phyloP scores from a whole-genome alignment of 192 early-diverging fungal species.

The Coemansia sp. region DNA sequence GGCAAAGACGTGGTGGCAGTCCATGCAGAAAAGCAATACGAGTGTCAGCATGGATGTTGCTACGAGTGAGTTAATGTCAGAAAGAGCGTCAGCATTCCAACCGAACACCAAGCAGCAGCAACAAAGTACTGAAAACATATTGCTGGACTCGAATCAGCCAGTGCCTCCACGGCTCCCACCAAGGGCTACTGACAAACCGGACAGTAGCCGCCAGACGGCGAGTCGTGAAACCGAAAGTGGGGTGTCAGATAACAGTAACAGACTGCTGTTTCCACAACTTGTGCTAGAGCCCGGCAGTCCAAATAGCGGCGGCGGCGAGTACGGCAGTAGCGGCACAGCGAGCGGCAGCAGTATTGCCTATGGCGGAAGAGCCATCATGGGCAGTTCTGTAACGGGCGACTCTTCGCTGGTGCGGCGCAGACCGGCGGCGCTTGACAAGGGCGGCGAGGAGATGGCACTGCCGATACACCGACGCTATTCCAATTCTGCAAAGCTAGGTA shows the following conservation, averaged over 20 bases:
- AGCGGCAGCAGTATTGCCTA: slow-evolving; percentile 21
- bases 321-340: slow-evolving; percentile 4
- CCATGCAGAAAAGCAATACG: slow-evolving; percentile 23
- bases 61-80: not conserved
- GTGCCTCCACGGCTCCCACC: not conserved
- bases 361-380: slow-evolving; percentile 2
- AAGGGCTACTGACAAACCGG: slow-evolving; percentile 4
- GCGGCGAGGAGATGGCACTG: slow-evolving; percentile 29
- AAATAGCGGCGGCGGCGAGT: not conserved
- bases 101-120: not conserved
- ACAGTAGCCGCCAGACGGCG: slow-evolving; percentile 1
- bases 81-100: not conserved
- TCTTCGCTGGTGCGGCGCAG: slow-evolving; percentile 37
- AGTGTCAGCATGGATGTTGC: not conserved
- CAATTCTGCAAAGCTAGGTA: not conserved
- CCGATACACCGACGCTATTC: slow-evolving; percentile 31
- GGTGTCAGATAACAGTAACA: slow-evolving; percentile 14
- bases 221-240: not conserved
- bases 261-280: slow-evolving; percentile 25
- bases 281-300: slow-evolving; percentile 1
- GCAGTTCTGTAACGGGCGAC: slow-evolving; percentile 14
- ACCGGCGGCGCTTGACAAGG: slow-evolving; percentile 25
- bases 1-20: slow-evolving; percentile 54
- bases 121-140: not conserved
- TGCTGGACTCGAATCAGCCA: not conserved